Base-by-base conservation (phyloP, 805 yeast genomes). In the Zygosaccharomyces pseudorouxii region DNA sequence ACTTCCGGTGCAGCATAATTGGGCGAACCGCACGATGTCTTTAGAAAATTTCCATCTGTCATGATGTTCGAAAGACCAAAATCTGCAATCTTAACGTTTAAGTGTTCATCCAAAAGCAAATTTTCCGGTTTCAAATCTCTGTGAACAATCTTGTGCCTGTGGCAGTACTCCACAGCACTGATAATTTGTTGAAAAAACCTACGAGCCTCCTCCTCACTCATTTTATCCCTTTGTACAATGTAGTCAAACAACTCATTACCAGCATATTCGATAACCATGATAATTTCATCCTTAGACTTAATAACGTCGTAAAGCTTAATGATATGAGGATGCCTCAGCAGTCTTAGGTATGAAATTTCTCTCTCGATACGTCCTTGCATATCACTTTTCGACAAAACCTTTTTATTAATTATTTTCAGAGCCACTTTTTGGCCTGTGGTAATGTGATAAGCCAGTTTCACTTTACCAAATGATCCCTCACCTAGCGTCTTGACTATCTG, bases 1-100 rank as follows among this genome's bases (percentile, higher is more conserved):
- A 90, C 97, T 69, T 90, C 98, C 1, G 98, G 98, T 0, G 98
- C 97, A 5, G 98, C 97, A 67, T 90, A 90, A 64, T 92, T 92
- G 48, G 98, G 98, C 6, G 95, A 85, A 4, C 98, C 98, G 71
- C 98, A 92, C 57, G 90, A 82, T 2, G 98, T 90, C 64, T 90
- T 92, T 62, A 90, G 75, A 65, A 90, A 90, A 67, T 90, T 90
- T 51, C 98, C 98, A 69, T 90, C 98, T 14, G 97, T 92, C 98
- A 90, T 90, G 57, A 90, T 89, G 66, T 90, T 90, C 23, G 95
- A 86, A 42, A 90, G 75, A 6, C 98, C 98, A 61, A 90, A 90
- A 72, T 90, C 98, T 8, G 97, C 97, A 70, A 90, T 92, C 68
- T 92, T 90, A 46, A 90, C 96, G 64, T 92, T 89, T 59, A 89